Base-by-base conservation (phyloP, 257 asterid species). In the Knoxia roxburghii region DNA sequence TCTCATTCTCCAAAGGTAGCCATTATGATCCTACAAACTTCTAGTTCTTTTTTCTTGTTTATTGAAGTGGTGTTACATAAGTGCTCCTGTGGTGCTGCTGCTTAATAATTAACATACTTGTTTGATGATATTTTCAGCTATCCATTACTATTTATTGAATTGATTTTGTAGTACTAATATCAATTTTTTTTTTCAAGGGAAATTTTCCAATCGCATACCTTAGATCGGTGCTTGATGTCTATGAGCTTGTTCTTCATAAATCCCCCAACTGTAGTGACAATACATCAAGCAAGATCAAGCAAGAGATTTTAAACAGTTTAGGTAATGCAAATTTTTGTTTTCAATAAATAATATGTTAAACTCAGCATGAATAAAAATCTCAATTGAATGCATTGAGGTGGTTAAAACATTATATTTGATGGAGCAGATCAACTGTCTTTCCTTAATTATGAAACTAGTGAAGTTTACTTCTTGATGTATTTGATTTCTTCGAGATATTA, bases 1-100 rank as follows among this genome's bases (percentile, higher is more conserved):
- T 93, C 97, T 70, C 94, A 88, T 77, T 90, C 99, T 82, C 89
- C 91, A 29, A 93, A 85, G 93, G 99, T 88, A 81, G 72, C 67
- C 52, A 45, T 64, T 58, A 73, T 50, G 29, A 63, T 39, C 13
- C 51, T 20, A 63, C 20, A 3, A 37, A 17, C 61, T 70, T 27
- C 58, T 46, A 64, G 54, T 54, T 59, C 69, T 67, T 33, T 61
- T 30, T 62, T 30, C 54, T 50, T 35, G n/a, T 49, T 14, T 20
- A 15, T 14, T 53, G 32, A 56, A 41, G 46, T 46, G 32, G 46
- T n/a, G n/a, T 29, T 59, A 9, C 30, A 24, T 33, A 35, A 54
- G 48, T 61, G 29, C n/a, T 56, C 30, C 27, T n/a, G n/a, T 29
- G n/a, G 27, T 39, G 26, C 50, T 64, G 50, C 59, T 41, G 43